Evolutionary conservation across 176 grass and related monocot genomes (phyloP).

Genomic region (Calamus simplicifolius): DNA sequence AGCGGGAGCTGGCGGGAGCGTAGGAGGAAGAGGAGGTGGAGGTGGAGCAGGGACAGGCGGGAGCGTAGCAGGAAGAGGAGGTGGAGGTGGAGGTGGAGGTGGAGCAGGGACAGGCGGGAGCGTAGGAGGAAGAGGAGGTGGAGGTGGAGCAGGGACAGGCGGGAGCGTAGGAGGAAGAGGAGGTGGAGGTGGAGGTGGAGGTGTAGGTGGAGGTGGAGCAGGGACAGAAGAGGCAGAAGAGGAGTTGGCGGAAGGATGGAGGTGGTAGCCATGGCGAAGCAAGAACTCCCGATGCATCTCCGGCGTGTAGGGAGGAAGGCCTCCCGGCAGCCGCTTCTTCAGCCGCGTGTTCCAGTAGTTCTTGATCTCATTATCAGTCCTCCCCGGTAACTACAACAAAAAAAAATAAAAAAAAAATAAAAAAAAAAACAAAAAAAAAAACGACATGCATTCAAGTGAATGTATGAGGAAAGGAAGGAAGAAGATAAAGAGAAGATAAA

Average conservation of each 20-base stretch:
- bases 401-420: no score
- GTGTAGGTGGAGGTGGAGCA: neutral
- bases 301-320: slow-evolving; percentile 51
- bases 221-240: neutral
- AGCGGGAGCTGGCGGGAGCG: no score
- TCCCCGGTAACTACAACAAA: slow-evolving; percentile 9
- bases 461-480: neutral
- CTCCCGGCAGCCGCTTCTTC: slow-evolving; percentile 47
- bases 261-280: slow-evolving; percentile 17
- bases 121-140: neutral
- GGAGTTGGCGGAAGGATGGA: slow-evolving; percentile 10
- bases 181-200: no score
- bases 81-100: no score
- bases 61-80: no score
- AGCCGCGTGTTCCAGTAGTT: slow-evolving; percentile 20
- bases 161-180: no score
- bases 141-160: slow-evolving; percentile 3
- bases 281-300: slow-evolving; percentile 38
- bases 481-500: neutral
- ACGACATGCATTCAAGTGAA: no score
- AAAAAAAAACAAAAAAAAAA: no score
- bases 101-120: neutral
- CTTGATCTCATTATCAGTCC: slow-evolving; percentile 21
- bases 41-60: no score
- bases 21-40: no score